Base-by-base conservation (phyloP, 2,329 filamentous ascomycete genomes). In the Aspergillus nomiae region DNA sequence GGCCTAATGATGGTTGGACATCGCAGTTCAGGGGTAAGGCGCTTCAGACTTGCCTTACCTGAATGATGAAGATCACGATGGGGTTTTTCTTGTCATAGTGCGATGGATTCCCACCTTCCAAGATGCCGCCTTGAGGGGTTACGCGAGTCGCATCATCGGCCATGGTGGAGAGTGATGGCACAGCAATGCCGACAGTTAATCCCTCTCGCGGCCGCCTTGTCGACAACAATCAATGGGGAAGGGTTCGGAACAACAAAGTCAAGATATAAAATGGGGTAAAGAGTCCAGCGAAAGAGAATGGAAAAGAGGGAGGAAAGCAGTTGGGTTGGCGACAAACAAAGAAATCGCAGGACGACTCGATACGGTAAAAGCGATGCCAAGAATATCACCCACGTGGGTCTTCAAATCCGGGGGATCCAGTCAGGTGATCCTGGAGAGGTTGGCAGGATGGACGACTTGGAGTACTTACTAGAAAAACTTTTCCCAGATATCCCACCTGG, bases 31-130 rank as follows among this genome's bases (percentile, higher is more conserved):
- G 3, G 28, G 9, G 3, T 9, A n/a, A 3, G 34, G 19, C 32
- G 10, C 1, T 54, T 26, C 12, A 19, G 12, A 26, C n/a, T 36
- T 14, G 46, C 9, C 60, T 38, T 80, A 87, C 88, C 84, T 90
- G 90, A 56, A 93, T 90, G 71, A 93, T 92, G 77, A 94, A 92
- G 54, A 92, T 77, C 53, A 87, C 86, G 65, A 94, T 89, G 8
- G 91, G 91, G 67, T 92, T 89, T 62, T 86, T 89, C 12, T 89
- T 71, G 69, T 90, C 87, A 78, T 90, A 92, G 34, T 84, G 74
- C 34, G 89, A 83, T 1, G 91, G 91, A 66, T 92, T 88, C 58
- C 85, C 79, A 50, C 89, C 88, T 67, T 92, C 90, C 50, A 94
- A 81, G 63, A 94, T 86, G 66, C 91, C 91, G 58, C 84, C 88